Conservation (phyloP, 331 rosid genomes). For the Pyracantha coccinea region DNA sequence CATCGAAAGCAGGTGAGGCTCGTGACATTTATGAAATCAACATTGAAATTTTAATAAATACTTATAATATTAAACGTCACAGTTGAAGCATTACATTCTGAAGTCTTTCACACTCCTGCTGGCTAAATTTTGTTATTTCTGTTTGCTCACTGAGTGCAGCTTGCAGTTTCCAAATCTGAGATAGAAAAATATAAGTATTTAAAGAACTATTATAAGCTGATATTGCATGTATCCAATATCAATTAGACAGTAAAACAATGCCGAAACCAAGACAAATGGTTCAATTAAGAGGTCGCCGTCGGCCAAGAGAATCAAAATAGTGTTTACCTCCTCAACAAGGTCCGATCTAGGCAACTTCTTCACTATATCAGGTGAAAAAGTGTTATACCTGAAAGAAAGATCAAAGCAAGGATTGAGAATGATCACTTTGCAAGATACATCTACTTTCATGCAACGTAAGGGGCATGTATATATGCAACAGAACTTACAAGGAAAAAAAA, state of each 20-base stretch:
- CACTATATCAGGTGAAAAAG: constrained; percentile 48
- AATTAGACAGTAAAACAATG: neutral
- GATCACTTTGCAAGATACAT: neutral
- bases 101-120: constrained; percentile 77
- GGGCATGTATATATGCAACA: neutral
- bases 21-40: neutral
- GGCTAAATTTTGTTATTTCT: constrained; percentile 59
- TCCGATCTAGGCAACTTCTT: constrained; percentile 45
- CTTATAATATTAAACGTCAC: neutral
- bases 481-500: neutral
- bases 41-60: neutral
- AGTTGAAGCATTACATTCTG: constrained; percentile 51
- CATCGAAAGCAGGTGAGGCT: constrained; percentile 11
- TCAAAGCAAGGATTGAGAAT: neutral
- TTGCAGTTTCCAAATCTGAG: constrained; percentile 81
- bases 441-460: neutral
- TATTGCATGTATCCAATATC: neutral
- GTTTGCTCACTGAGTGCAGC: constrained; percentile 87
- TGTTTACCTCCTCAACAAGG: constrained; percentile 45
- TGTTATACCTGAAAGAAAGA: constrained; percentile 35
- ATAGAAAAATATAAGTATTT: constrained; percentile 5
- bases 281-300: neutral
- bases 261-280: neutral
- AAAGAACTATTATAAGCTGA: neutral
- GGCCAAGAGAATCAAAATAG: neutral